Percentiles rank a stretch among this genome's conserved stretches.
Evolutionary conservation across 2,329 filamentous ascomycete species (phyloP).

Genomic region (Fusarium multiceps): DNA sequence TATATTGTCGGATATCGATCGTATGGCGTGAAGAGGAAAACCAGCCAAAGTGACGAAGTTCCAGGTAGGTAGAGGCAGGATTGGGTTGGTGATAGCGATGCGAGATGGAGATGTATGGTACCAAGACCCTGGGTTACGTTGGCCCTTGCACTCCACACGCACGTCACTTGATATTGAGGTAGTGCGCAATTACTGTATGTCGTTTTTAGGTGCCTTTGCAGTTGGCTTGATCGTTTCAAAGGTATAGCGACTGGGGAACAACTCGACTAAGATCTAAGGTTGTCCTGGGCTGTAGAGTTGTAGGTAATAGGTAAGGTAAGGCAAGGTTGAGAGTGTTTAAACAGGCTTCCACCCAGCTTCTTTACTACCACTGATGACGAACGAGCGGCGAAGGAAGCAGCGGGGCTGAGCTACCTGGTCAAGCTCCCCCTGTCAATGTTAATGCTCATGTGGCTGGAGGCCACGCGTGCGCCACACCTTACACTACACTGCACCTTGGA

Average conservation of each 20-base stretch:
- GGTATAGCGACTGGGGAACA: neutral
- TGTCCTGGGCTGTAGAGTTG: neutral
- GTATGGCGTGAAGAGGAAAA: neutral
- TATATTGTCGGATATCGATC: constrained; percentile 17
- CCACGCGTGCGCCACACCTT: constrained; percentile 37
- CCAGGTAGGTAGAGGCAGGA: neutral
- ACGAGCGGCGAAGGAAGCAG: constrained; percentile 30
- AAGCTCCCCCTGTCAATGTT: constrained; percentile 10
- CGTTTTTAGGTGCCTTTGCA: constrained; percentile 10
- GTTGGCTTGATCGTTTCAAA: neutral
- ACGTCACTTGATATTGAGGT: constrained; percentile 27
- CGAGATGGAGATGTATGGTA: constrained; percentile 26
- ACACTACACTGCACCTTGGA: neutral
- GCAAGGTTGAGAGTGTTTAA: constrained; percentile 16
- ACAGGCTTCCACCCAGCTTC: constrained; percentile 25
- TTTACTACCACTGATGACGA: constrained; percentile 38
- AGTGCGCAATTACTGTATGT: neutral
- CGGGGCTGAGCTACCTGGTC: constrained; percentile 36
- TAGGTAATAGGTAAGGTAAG: neutral
- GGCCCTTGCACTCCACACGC: constrained; percentile 34
- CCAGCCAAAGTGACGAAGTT: neutral
- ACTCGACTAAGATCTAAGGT: neutral
- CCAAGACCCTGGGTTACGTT: constrained; percentile 37
- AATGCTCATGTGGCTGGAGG: constrained; percentile 19
- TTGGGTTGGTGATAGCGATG: constrained; percentile 6